These are phyloP conservation scores for Orbilia brochopaga DNA, from an alignment of 2,329 filamentous ascomycete genomes.

Conservation along the genomic window DNA sequence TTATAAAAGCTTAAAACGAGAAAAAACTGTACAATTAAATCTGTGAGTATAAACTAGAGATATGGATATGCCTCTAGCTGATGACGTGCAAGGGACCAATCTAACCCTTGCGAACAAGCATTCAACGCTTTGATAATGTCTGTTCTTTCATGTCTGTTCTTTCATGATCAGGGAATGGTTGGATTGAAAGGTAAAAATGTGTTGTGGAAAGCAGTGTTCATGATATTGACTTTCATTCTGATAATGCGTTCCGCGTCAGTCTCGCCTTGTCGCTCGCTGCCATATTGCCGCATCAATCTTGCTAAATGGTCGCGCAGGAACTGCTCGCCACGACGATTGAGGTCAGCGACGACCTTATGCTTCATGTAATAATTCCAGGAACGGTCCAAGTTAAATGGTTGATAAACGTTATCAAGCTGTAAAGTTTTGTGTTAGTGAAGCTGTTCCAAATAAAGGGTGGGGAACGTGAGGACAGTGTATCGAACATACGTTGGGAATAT, in stretches of 20 bases:
- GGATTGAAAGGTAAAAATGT: slow-evolving; percentile 33
- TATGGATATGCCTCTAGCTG: slow-evolving; percentile 13
- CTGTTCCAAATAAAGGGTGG: slow-evolving; percentile 4
- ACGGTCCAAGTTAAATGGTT: slow-evolving; percentile 14
- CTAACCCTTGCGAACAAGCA: slow-evolving; percentile 8
- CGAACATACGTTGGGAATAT: slow-evolving; percentile 31
- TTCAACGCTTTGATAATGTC: slow-evolving; percentile 11
- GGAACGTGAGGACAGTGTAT: slow-evolving; percentile 13
- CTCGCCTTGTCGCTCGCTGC: slow-evolving; percentile 13
- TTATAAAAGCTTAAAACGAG: background rate
- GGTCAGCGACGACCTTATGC: slow-evolving; percentile 5
- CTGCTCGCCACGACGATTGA: slow-evolving; percentile 24
- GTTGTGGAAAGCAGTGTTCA: slow-evolving; percentile 28
- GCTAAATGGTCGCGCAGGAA: slow-evolving; percentile 32
- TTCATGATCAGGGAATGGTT: slow-evolving; percentile 15
- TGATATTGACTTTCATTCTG: slow-evolving; percentile 26
- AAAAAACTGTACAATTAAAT: slow-evolving; percentile 14
- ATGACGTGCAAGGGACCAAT: slow-evolving; percentile 2
- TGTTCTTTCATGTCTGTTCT: background rate
- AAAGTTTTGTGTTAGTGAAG: slow-evolving; percentile 20
- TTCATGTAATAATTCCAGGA: slow-evolving; percentile 26
- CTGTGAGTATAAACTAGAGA: slow-evolving; percentile 2
- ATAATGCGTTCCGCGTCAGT: slow-evolving; percentile 10
- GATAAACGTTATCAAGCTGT: slow-evolving; percentile 16
- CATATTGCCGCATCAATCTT: slow-evolving; percentile 18